Base-by-base conservation (phyloP, 192 early-diverging fungal species). In the Dissophora globulifera region DNA sequence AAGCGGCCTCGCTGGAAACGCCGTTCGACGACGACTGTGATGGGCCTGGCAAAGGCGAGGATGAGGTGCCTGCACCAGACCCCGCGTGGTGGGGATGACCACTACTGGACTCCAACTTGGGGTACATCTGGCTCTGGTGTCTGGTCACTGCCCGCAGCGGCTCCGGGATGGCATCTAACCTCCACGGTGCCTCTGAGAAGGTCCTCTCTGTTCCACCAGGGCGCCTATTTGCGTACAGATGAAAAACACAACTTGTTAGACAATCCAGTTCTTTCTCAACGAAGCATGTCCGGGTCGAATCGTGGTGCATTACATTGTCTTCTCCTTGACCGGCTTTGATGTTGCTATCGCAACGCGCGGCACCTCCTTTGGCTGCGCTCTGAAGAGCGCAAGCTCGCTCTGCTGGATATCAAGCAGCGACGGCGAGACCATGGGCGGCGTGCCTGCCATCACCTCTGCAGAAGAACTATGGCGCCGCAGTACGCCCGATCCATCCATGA, bases 41-140 rank as follows among this genome's bases (percentile, higher is more conserved):
- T 40, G 35, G 32, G 10, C 47, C 47, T 13, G 50, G 31, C 15
- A 35, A 40, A 1, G 49, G 38, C 17, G 64, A 25, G 3, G 53
- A 38, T 3, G 17, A 31, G 1, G 62, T 19, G 3, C 45, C 40
- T 26, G 32, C 3, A 16, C n/a, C n/a, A n/a, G n/a, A n/a, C n/a
- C n/a, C n/a, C n/a, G n/a, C n/a, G n/a, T n/a, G n/a, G n/a, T n/a
- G n/a, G n/a, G n/a, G n/a, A n/a, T n/a, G n/a, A n/a, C n/a, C n/a
- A n/a, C 55, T 32, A 46, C 52, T 61, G 6, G 50, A 41, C 13
- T 61, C 67, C 4, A 61, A 35, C 22, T 64, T 65, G 10, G 62
- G 70, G 22, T 75, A 75, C 70, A 66, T 75, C 25, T 75, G 70
- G 50, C 50, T 75, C 15, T 65, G 70, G 51, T 66, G 70, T 17